Percentiles rank a stretch among this genome's conserved stretches.
These are phyloP conservation scores for Podila epigama DNA, from an alignment of 192 early-diverging fungal genomes.

Conservation along the genomic window DNA sequence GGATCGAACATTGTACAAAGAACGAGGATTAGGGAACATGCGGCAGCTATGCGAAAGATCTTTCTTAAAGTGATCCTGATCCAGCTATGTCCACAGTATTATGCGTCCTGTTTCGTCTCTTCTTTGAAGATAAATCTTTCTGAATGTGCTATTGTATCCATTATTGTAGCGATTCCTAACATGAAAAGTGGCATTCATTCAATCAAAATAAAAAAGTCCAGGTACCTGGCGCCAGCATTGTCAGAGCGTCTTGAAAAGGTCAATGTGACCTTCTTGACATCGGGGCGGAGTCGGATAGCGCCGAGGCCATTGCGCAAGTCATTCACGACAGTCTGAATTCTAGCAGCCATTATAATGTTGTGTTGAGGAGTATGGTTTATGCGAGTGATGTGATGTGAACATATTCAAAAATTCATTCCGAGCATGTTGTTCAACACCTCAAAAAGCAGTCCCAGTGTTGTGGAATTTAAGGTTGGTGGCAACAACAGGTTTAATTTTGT, in stretches of 20 bases:
- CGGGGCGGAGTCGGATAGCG: constrained; percentile 49
- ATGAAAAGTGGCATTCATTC: too few relatives aligned
- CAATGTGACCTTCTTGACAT: constrained; percentile 61
- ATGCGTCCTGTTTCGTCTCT: too few relatives aligned
- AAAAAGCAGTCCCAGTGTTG: too few relatives aligned
- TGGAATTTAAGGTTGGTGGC: too few relatives aligned
- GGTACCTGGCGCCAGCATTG: constrained; percentile 62
- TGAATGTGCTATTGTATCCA: not conserved
- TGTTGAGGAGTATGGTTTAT: not conserved
- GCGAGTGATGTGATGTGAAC: not conserved
- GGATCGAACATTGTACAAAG: not conserved
- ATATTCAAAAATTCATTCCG: not conserved
- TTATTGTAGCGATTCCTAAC: not conserved
- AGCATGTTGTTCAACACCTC: too few relatives aligned
- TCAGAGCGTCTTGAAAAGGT: constrained; percentile 51
- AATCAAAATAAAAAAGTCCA: too few relatives aligned
- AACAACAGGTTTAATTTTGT: too few relatives aligned
- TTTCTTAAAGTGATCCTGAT: too few relatives aligned
- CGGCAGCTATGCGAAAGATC: too few relatives aligned
- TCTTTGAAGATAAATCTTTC: too few relatives aligned
- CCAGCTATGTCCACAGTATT: too few relatives aligned
- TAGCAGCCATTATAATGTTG: constrained; percentile 15
- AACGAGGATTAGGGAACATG: too few relatives aligned
- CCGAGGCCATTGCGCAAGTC: constrained; percentile 59
- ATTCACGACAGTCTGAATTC: constrained; percentile 23